Evolutionary conservation across 331 rosid genomes (phyloP), one percentile per base, ranked within the genome.

Genomic region (Pyracantha coccinea): DNA sequence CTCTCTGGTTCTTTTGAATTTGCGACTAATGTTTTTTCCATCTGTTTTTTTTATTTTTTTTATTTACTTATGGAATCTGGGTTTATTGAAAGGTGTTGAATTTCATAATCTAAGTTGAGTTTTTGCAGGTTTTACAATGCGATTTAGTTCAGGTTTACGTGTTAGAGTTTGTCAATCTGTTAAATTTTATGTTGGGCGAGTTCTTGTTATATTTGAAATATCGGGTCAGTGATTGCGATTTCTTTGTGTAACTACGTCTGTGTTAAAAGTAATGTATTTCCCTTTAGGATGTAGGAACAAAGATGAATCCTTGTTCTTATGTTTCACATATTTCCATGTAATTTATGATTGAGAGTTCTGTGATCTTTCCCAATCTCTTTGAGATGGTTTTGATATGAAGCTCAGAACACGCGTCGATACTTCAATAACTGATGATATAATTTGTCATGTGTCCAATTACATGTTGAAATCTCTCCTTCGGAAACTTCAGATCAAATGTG

Each of bases 11-110:
- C 17, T 19, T 28, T 33, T 25, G 45, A 21, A 31, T 53, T 27
- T 50, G 52, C 54, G 75, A 52, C 21, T 31, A 2, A 15, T 24
- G 41, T 28, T 70, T 72, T 63, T 27, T 1, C 16, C 21, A 4
- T 61, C 31, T 12, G 45, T 58, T 5, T 67, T 24, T 24, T 54
- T 38, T 59, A 58, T 27, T 24, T 31, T 24, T 6, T 35, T 35
- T 9, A 35, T 35, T 35, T 35, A 38, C 45, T 9, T 38, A 38
- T 38, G 12, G 2, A 25, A 25, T 24, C 50, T 44, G 61, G 69
- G 69, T 73, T 73, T 61, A 17, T 61, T 9, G 16, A 73, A 73
- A 41, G 69, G 62, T 73, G 69, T 11, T 15, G 53, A 73, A 61
- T 73, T 60, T 60, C 28, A 60, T 11, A 9, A 60, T 41, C 38